Evolutionary conservation across 2,329 filamentous ascomycete species (phyloP), one percentile per base, ranked within the genome.

Genomic region (Trichoderma koningiopsis): DNA sequence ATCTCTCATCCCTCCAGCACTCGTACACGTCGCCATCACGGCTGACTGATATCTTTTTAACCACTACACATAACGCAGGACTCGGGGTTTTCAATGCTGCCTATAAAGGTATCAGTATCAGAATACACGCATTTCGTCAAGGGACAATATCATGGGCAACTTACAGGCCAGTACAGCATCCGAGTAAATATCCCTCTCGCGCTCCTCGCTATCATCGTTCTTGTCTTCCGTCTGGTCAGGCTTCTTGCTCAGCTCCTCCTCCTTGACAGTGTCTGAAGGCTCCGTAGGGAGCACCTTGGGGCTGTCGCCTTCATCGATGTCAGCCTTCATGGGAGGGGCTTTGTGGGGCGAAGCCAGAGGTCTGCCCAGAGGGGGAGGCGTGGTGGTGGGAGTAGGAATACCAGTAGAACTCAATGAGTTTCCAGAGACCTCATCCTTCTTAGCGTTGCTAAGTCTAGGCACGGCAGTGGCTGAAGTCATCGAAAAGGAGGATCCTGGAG

Each of bases 61-160:
- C 94, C 95, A 82, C 93, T 96, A 89, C 96, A 99, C 96, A 99
- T 98, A 73, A 97, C 80, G 80, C 96, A 99, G 59, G 91, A 87
- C 80, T 99, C 96, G 75, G 91, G 93, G 85, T 98, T 97, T 79
- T 98, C 94, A 80, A 99, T 98, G 83, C 94, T 97, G 86, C 89
- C 89, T 92, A 70, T 75, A 55, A 49, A 33, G 19, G 75, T 74
- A 78, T 85, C 76, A 82, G 76, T 71, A 33, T 66, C 19, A 53
- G 19, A n/a, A 43, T 29, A n/a, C 16, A 19, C 24, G 13, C 4
- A 4, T 22, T 33, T 57, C 8, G 24, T 55, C 13, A 16, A 10
- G 11, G 2, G 29, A 55, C 4, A 6, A 2, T 55, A 5, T n/a
- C 31, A 37, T 10, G 43, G n/a, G n/a, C 59, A 67, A 86, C 89